Evolutionary conservation across 78 protist genomes (phyloP), one percentile per base, ranked within the genome.

Genomic region (Anaeramoeba ignava): DNA sequence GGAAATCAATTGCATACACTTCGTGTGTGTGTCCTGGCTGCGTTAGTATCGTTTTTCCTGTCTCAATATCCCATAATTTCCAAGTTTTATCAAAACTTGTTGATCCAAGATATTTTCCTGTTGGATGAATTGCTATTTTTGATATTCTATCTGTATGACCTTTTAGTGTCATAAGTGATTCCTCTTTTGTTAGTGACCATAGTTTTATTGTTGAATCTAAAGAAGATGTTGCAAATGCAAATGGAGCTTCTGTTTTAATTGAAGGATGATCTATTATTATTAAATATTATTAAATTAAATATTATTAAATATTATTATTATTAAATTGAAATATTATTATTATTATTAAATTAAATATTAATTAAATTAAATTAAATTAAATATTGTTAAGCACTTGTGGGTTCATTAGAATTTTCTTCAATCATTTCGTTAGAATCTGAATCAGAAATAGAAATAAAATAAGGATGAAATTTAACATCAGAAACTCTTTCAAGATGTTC

Each of bases 11-110:
- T 33, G 38, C 84, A 79, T 82, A 82, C 36, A 82, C 36, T 31
- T 78, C 36, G 78, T 79, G 84, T 33, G 84, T 27, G 84, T 82
- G 84, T 12, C 84, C 84, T 80, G 27, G 82, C 81, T 82, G 85
- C 27, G 78, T 79, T 42, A 82, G 82, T 23, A 82, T 79, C 80
- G 31, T 38, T 38, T 0, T 0, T 27, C 85, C 0, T 27, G 12
- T 0, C 39, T 42, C 40, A 23, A 12, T 42, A 37, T 82, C 85
- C 85, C 85, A 82, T 38, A 82, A 37, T 38, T 80, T 41, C 85
- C 85, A 82, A 27, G 85, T 33, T 1, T 33, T 33, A 54, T 82
- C 85, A 54, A 82, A 82, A 3, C 39, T 31, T 38, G 81, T 3
- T 0, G 80, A 39, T 79, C 2, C 79, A 54, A 33, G 0, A 78